Base-by-base conservation (phyloP, 805 yeast genomes). In the Kregervanrija pseudodelftensis region DNA sequence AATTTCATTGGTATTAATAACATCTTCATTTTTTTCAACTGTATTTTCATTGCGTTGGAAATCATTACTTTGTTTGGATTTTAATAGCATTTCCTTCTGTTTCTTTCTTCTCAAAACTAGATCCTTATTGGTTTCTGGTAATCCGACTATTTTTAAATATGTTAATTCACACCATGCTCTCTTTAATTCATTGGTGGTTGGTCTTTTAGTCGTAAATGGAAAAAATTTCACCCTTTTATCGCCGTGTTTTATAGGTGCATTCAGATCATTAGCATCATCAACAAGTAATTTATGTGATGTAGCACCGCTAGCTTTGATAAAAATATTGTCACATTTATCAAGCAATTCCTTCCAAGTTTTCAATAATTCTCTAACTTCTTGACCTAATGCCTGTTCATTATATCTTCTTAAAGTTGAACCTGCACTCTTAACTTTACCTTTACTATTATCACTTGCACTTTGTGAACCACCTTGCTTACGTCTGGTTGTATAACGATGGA, bases 401-500 rank as follows among this genome's bases (percentile, higher is more conserved):
- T 88, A 81, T 49, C 99, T 73, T 67, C 99, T 80, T 39, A 93
- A 72, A 43, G 80, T 79, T 1, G 97, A 84, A 42, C 99, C 99
- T 0, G 96, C 99, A 22, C 96, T 88, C 50, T 88, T 88, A 8
- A 98, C 98, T 60, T 90, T 91, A 4, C 99, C 98, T 52, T 84
- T 78, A 1, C 95, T 85, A 57, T 83, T 87, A 64, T 93, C 99
- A 64, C 78, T 83, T 1, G 97, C 90, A 51, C 90, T 78, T 61
- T 93, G 99, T 0, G 97, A 77, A 1, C 99, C 99, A 70, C 99
- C 99, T 64, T 93, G 99, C 59, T 93, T 93, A 51, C 96, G 76
- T 68, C 99, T 80, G 1, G 97, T 89, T 2, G 99, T 93, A 58
- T 93, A 93, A 52, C 98, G 73, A 61, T 91, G 99, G 63, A 86